These are phyloP conservation scores for Penicillium psychrosexuale DNA, from an alignment of 2,329 filamentous ascomycete species.

Conservation along the genomic window DNA sequence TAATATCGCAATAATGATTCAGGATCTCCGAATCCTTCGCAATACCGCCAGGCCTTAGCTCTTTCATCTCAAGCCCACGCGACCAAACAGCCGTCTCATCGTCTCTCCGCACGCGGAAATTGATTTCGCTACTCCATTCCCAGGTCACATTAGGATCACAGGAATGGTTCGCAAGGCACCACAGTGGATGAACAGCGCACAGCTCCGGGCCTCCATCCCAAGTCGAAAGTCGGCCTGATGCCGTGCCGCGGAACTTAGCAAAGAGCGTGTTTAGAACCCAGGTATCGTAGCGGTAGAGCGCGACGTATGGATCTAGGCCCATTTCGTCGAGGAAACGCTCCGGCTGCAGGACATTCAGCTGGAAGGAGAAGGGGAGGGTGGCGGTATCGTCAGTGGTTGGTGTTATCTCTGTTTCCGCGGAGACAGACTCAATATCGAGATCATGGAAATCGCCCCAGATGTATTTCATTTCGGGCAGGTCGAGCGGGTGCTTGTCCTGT, in stretches of 20 bases:
- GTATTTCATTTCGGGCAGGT: constrained; percentile 59
- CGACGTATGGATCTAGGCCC: constrained; percentile 58
- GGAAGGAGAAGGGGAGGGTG: constrained; percentile 60
- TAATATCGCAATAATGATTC: constrained; percentile 91
- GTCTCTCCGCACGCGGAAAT: constrained; percentile 34
- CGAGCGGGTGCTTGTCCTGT: constrained; percentile 56
- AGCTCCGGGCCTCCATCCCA: constrained; percentile 83
- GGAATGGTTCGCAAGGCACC: constrained; percentile 95
- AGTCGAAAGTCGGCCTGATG: constrained; percentile 75
- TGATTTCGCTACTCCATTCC: constrained; percentile 69
- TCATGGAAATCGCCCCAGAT: constrained; percentile 63
- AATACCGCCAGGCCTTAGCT: constrained; percentile 58
- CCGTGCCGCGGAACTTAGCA: constrained; percentile 88
- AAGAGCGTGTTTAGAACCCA: constrained; percentile 84
- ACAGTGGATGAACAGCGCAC: constrained; percentile 88
- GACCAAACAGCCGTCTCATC: constrained; percentile 40
- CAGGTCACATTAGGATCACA: constrained; percentile 93
- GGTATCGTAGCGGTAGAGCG: constrained; percentile 43
- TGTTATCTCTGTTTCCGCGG: neutral
- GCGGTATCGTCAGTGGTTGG: constrained; percentile 30
- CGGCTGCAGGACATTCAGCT: constrained; percentile 57
- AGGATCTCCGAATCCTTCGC: constrained; percentile 78
- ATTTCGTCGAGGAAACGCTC: constrained; percentile 62
- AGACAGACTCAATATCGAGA: constrained; percentile 20
- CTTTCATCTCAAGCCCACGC: constrained; percentile 27